Evolutionary conservation across 192 early-diverging fungal species (phyloP).

Genomic region (Rhizophagus sp.): DNA sequence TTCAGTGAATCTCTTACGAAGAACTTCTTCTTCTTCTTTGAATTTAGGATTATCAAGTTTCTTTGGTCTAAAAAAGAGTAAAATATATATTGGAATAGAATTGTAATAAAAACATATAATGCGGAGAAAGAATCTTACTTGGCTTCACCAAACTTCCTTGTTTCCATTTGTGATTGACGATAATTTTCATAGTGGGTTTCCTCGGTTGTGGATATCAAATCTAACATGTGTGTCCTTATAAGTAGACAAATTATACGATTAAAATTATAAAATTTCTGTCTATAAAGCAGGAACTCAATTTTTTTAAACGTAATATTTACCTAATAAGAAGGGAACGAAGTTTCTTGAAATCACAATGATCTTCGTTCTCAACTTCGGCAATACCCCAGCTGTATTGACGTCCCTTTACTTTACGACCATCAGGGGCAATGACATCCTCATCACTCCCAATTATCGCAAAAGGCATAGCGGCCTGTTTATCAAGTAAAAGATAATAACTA

Average conservation of each 20-base stretch:
- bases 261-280: background rate
- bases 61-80: conserved; percentile 52
- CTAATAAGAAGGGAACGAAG: conserved; percentile 90
- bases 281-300: no score
- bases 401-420: conserved; percentile 91
- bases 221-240: conserved; percentile 91
- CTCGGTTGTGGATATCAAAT: conserved; percentile 91
- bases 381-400: conserved; percentile 98
- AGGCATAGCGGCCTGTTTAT: conserved; percentile 76
- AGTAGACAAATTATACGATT: background rate
- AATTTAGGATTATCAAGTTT: conserved; percentile 89
- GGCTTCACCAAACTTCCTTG: conserved; percentile 85
- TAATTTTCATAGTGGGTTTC: conserved; percentile 96
- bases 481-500: conserved; percentile 25
- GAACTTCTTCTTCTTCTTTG: conserved; percentile 96
- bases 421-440: conserved; percentile 76
- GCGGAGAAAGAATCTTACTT: conserved; percentile 48
- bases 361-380: conserved; percentile 98
- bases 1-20: conserved; percentile 96
- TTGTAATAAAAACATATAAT: no score
- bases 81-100: background rate
- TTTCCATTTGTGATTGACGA: conserved; percentile 83
- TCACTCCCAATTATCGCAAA: conserved; percentile 95
- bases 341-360: conserved; percentile 98
- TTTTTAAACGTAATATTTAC: background rate